Evolutionary conservation across 768 basidiomycete species (phyloP).

Genomic region (Naematelia aurantialba): DNA sequence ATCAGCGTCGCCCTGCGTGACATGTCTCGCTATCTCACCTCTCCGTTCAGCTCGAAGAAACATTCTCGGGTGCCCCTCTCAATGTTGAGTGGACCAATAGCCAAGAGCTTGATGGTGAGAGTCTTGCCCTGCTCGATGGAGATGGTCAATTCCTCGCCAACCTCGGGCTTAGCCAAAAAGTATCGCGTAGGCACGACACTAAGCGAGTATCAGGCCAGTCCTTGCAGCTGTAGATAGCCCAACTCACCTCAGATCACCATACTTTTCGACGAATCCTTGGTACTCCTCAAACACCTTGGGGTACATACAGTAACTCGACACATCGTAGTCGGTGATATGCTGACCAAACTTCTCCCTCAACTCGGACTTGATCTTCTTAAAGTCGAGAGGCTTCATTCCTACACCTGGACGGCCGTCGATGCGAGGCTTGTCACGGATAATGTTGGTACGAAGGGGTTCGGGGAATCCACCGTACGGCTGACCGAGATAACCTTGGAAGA

Average conservation of each 20-base stretch:
- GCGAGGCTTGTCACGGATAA: slow-evolving; percentile 89
- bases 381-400: slow-evolving; percentile 80
- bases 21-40: slow-evolving; percentile 55
- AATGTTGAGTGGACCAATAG: slow-evolving; percentile 86
- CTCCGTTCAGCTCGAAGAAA: slow-evolving; percentile 97
- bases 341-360: slow-evolving; percentile 90
- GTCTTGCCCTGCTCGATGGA: slow-evolving; percentile 83
- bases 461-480: slow-evolving; percentile 99
- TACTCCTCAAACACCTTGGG: slow-evolving; percentile 99
- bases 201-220: slow-evolving; percentile 18
- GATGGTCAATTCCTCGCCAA: slow-evolving; percentile 95
- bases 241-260: slow-evolving; percentile 81
- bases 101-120: slow-evolving; percentile 91
- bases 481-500: slow-evolving; percentile 98
- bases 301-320: slow-evolving; percentile 96
- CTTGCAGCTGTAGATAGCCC: slow-evolving; percentile 7
- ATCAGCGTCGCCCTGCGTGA: slow-evolving; percentile 47
- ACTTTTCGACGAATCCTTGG: slow-evolving; percentile 89
- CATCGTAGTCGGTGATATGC: slow-evolving; percentile 88
- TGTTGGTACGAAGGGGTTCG: slow-evolving; percentile 81
- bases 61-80: slow-evolving; percentile 90
- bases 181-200: slow-evolving; percentile 94
- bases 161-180: slow-evolving; percentile 87
- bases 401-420: slow-evolving; percentile 92
- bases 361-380: slow-evolving; percentile 93